Base-by-base conservation (phyloP, 2,329 filamentous ascomycete species). In the Ophiognomonia clavigignenti-juglandacearum region DNA sequence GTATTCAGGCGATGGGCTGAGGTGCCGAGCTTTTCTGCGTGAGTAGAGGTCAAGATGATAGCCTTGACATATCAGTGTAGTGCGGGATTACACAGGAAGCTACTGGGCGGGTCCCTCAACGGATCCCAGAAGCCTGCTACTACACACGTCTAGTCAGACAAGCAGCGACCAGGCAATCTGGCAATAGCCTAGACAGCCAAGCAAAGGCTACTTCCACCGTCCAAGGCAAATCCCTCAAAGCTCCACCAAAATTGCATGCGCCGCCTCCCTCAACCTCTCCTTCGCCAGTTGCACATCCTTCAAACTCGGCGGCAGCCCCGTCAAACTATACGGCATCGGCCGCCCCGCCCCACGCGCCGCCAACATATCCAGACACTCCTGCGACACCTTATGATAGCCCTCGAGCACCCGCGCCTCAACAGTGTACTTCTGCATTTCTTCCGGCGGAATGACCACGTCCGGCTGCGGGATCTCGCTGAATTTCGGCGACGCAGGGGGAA, bases 281-380 rank as follows among this genome's bases (percentile, higher is more conserved):
- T 43, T 48, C 4, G 38, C 45, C 11, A 6, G 8, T 8, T 48
- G 13, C 6, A 51, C 22, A 27, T 51, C 41, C 37, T 38, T 45
- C 32, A 48, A 27, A 9, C 41, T 51, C 3, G 49, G 49, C 14
- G 45, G 42, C 32, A 51, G 18, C 6, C 45, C 49, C 27, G 49
- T 48, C 27, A 51, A 18, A 38, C 45, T 51, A 11, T 42, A 18
- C 1, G 9, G 9, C 4, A 34, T 16, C 11, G 48, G 48, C 38
- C 32, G 32, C 4, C 35, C 20, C 9, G 34, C 22, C n/a, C 37
- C 32, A 7, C 48, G 26, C 11, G 48, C 48, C 3, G 41, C 18
- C 3, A 51, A 20, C 7, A 45, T 24, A 4, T 51, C 45, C 37
- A 45, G 22, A 5, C 45, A 51, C 32, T 48, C 48, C 26, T 45